phyloP scores from a whole-genome alignment of 2,329 filamentous ascomycete species.

The Colletotrichum ledebouriae region DNA sequence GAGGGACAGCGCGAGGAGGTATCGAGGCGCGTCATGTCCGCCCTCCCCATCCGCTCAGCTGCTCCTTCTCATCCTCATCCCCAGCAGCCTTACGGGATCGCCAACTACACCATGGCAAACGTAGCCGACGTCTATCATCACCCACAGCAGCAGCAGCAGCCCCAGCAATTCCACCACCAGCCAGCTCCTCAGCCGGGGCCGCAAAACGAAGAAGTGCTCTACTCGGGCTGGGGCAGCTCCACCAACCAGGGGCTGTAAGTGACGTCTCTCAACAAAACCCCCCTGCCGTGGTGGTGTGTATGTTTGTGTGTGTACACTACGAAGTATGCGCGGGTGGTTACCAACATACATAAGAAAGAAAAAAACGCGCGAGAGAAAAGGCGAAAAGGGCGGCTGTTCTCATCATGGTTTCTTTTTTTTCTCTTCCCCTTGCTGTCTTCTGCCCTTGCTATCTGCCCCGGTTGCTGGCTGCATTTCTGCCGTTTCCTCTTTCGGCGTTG shows the following conservation, averaged over 20 bases:
- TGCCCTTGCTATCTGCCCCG: background rate
- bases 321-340: background rate
- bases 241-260: slow-evolving; percentile 27
- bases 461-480: background rate
- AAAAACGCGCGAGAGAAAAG: background rate
- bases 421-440: background rate
- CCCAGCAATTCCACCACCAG: background rate
- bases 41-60: too few species aligned
- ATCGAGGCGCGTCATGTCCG: too few species aligned
- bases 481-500: slow-evolving; percentile 6
- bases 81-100: slow-evolving; percentile 28
- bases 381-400: background rate
- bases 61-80: background rate
- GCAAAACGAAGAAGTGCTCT: slow-evolving; percentile 20
- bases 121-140: slow-evolving; percentile 35
- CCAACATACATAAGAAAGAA: background rate
- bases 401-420: slow-evolving; percentile 2
- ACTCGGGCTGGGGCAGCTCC: slow-evolving; percentile 24
- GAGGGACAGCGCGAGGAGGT: too few species aligned
- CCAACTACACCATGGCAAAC: slow-evolving; percentile 33
- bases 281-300: background rate
- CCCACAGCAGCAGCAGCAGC: slow-evolving; percentile 13
- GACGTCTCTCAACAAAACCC: background rate
- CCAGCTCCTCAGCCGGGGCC: background rate
- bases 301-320: background rate